Conservation (phyloP, 108 stramenopile genomes). For the Cafeteria roenbergensis region DNA sequence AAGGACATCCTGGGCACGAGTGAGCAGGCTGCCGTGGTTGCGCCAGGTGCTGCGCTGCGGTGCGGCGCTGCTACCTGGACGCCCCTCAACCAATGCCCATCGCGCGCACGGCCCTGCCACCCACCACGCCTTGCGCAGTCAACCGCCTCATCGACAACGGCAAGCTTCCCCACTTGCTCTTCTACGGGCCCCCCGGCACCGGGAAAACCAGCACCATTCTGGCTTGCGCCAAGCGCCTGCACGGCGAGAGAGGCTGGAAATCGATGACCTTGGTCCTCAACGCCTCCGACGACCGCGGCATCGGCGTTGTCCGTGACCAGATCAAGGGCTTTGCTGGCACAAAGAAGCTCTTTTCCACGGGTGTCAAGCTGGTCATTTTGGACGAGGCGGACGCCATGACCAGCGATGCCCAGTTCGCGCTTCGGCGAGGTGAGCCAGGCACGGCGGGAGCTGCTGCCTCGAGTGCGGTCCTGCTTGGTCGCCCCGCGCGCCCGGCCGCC, state of each 20-base stretch:
- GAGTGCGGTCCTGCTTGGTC: not conserved
- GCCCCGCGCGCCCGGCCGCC: not conserved
- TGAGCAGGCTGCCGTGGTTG: too few relatives aligned
- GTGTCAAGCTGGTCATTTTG: constrained; percentile 72
- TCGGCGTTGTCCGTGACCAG: constrained; percentile 69
- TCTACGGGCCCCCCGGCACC: constrained; percentile 71
- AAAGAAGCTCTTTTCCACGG: constrained; percentile 61
- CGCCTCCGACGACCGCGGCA: constrained; percentile 35
- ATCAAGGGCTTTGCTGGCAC: constrained; percentile 89
- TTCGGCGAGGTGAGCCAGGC: constrained; percentile 37
- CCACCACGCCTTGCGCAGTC: constrained; percentile 5
- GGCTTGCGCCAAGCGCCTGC: constrained; percentile 82
- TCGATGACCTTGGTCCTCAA: constrained; percentile 68
- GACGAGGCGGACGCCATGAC: constrained; percentile 92
- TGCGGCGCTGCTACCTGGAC: constrained; percentile 7
- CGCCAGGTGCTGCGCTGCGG: too few relatives aligned
- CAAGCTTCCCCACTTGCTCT: constrained; percentile 71
- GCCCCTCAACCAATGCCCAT: not conserved
- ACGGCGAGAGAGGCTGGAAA: constrained; percentile 54
- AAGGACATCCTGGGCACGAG: constrained; percentile 61
- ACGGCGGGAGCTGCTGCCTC: too few relatives aligned
- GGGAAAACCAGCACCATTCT: constrained; percentile 82
- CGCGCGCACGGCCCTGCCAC: too few relatives aligned
- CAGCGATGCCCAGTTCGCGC: constrained; percentile 72
- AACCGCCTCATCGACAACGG: constrained; percentile 64